Evolutionary conservation across 1,139 yeast genomes (phyloP), one percentile per base, ranked within the genome.

Genomic region (Scheffersomyces cryptocercus): DNA sequence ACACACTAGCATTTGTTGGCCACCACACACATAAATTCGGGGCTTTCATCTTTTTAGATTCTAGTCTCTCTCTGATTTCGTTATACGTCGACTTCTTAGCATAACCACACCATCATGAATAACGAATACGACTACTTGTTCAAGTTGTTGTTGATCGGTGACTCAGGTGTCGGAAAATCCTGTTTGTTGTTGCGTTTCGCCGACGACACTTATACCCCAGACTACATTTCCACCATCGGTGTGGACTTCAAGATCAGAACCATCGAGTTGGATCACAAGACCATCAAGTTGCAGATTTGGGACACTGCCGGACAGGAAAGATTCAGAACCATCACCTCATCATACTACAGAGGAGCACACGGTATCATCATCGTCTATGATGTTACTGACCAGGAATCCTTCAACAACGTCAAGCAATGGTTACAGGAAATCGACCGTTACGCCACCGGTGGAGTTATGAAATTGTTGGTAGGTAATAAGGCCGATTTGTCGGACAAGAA

Each of bases 251-350:
- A 93, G 73, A 93, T 93, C 70, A 88, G 97, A 75, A 93, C 98
- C 42, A 89, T 93, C 50, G 97, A 91, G 61, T 77, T 93, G 51
- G 98, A 93, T 56, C 99, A 98, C 53, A 93, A 93, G 75, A 90
- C 97, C 45, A 95, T 93, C 65, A 93, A 93, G 74, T 79, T 95
- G 60, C 99, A 93, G 72, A 91, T 93, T 64, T 93, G 99, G 99
- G 99, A 93, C 65, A 93, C 99, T 42, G 99, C 99, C 7, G 99
- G 99, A 35, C 99, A 93, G 73, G 99, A 93, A 68, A 79, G 99
- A 58, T 93, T 93, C 75, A 84, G 98, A 73, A 93, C 99, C 45
- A 93, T 93, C 72, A 95, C 99, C 9, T 88, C 97, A 11, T 89
- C 98, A 10, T 93, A 95, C 74, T 93, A 93, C 76, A 85, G 99